Evolutionary conservation across 2,329 filamentous ascomycete species (phyloP), one percentile per base, ranked within the genome.

Genomic region (Talaromyces rugulosus): DNA sequence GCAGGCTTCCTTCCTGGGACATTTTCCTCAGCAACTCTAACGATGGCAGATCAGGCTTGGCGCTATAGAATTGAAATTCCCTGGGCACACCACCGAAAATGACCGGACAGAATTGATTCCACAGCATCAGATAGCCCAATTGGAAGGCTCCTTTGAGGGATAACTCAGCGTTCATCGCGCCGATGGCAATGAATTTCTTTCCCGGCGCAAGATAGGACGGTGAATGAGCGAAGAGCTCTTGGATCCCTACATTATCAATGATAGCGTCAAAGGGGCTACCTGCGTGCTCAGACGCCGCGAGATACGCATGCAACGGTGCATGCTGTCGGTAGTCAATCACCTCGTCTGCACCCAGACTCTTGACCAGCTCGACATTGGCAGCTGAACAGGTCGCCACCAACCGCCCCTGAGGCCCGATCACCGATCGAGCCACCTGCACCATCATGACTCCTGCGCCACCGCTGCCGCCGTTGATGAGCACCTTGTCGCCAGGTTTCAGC

Each of bases 351-450:
- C 92, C 92, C 3, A 78, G 69, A 66, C 83, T 80, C 74, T 80
- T 85, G 3, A 91, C 92, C 47, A 92, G 72, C 56, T 83, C 84
- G 51, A 87, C 81, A 79, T 96, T 96, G 74, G 44, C 44, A 4
- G 31, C 47, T 7, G 58, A 59, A 30, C 58, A 59, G 16, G 58
- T 59, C n/a, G 58, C 50, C 50, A 59, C 58, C 6, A 59, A 8
- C 14, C 33, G 50, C 4, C 58, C 58, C 5, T 31, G 23, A 23
- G 47, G 47, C 11, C 58, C 58, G 23, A 59, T 31, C 0, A 59
- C 33, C 5, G 47, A 54, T 23, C 23, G 30, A 11, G 50, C 50
- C 30, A 59, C 36, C 33, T 59, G 58, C 23, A 59, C 47, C 58
- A 59, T 59, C 50, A 59, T 54, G 6, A 54, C 58, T 4, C 58